Percentiles rank a stretch among this genome's conserved stretches.
Conservation (phyloP, 192 early-diverging fungal genomes). For the Rhizophagus prolifer region DNA sequence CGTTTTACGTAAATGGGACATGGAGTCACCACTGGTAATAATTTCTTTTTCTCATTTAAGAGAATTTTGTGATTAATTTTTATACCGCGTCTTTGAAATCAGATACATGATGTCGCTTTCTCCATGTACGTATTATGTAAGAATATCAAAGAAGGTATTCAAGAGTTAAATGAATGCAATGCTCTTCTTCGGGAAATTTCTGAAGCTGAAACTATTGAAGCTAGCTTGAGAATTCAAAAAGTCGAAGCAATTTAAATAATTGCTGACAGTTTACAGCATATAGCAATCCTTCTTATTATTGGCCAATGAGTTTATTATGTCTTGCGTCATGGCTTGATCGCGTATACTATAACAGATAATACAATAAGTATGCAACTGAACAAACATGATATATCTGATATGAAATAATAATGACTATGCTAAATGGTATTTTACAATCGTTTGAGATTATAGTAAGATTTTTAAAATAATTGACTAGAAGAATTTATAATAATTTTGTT, state of each 20-base stretch:
- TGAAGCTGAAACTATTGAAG: constrained; percentile 20
- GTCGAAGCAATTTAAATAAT: neutral
- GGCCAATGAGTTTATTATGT: too few species aligned
- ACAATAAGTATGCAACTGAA: too few species aligned
- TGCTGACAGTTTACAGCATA: too few species aligned
- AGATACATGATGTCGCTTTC: constrained; percentile 15
- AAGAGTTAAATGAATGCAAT: constrained; percentile 28
- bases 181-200: constrained; percentile 21
- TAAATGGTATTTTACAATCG: too few species aligned
- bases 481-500: too few species aligned
- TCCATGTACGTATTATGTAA: constrained; percentile 5
- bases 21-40: neutral
- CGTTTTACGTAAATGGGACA: neutral
- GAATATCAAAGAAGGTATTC: constrained; percentile 19
- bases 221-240: constrained; percentile 26
- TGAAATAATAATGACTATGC: too few species aligned
- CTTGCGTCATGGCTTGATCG: too few species aligned
- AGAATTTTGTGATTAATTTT: neutral
- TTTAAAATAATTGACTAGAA: too few species aligned
- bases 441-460: too few species aligned
- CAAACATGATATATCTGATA: too few species aligned
- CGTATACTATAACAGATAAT: too few species aligned
- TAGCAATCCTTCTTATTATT: too few species aligned
- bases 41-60: neutral
- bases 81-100: neutral